Evolutionary conservation across 1,284 basidiomycete species (phyloP).

Genomic region (Sanghuangporus baumii): DNA sequence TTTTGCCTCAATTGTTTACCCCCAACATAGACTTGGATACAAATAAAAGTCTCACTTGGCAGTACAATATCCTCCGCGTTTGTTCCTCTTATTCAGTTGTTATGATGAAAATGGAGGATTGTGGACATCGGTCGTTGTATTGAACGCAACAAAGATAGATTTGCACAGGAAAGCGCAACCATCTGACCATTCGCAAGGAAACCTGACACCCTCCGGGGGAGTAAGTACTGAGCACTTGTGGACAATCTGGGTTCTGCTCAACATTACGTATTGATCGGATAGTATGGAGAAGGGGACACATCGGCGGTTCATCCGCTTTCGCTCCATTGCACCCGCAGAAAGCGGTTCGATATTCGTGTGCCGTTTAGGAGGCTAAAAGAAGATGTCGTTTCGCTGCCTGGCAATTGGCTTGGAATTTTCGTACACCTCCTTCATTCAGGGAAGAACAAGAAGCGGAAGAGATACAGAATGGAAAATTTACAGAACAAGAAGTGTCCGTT

Average conservation of each 20-base stretch:
- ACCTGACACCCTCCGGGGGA: neutral
- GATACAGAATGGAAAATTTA: neutral
- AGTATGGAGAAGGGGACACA: neutral
- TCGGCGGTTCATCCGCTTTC: neutral
- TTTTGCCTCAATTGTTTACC: neutral
- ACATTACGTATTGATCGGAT: neutral
- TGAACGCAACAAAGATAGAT: neutral
- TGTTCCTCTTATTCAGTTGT: neutral
- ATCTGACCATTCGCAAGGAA: neutral
- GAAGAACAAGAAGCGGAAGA: too few relatives aligned
- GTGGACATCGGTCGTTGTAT: neutral
- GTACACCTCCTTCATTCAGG: too few relatives aligned
- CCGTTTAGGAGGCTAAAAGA: too few relatives aligned
- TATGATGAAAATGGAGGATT: neutral
- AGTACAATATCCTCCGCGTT: neutral
- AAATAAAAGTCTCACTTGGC: neutral
- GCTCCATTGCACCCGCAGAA: neutral
- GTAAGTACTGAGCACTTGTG: neutral
- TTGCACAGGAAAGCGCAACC: neutral
- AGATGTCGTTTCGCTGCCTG: too few relatives aligned
- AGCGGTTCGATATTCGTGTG: neutral
- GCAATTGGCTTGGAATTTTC: too few relatives aligned
- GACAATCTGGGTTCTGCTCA: neutral
- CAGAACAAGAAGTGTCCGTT: neutral
- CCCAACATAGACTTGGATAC: neutral